phyloP scores from a whole-genome alignment of 768 basidiomycete species.

The Lentinula raphanica region DNA sequence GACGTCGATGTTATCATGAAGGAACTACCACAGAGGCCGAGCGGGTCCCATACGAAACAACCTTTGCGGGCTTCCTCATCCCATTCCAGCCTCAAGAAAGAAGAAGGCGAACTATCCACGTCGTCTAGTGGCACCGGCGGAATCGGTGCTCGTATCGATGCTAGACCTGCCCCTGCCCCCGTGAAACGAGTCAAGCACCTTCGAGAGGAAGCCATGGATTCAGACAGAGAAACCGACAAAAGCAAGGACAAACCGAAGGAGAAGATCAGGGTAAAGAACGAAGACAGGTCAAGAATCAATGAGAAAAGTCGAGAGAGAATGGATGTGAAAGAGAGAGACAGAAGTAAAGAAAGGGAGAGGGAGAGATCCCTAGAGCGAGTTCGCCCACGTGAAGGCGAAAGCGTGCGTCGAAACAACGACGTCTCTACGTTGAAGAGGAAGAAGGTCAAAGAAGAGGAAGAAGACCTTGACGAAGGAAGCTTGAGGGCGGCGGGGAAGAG shows the following conservation, averaged over 20 bases:
- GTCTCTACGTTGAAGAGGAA: slow-evolving; percentile 31
- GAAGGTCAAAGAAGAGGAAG: slow-evolving; percentile 20
- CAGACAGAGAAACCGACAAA: slow-evolving; percentile 15
- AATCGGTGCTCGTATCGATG: background rate
- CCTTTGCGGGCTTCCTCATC: background rate
- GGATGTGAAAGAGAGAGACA: slow-evolving; percentile 19
- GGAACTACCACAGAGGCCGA: background rate
- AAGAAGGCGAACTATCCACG: slow-evolving; percentile 1
- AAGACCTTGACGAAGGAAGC: slow-evolving; percentile 26
- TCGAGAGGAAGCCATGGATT: slow-evolving; percentile 21
- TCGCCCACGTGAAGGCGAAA: background rate
- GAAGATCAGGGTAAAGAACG: slow-evolving; percentile 22
- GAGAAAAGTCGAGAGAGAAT: slow-evolving; percentile 17
- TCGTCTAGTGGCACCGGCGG: background rate
- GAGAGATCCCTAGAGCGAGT: slow-evolving; percentile 12
- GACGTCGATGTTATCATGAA: background rate
- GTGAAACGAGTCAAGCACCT: slow-evolving; percentile 17
- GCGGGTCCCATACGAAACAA: background rate
- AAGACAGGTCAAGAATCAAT: slow-evolving; percentile 21
- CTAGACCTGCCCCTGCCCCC: background rate
- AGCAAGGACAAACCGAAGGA: slow-evolving; percentile 18
- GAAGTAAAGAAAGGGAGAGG: slow-evolving; percentile 12
- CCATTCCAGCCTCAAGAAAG: background rate
- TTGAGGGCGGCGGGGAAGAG: slow-evolving; percentile 28
- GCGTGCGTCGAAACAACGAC: background rate